Evolutionary conservation across 768 basidiomycete species (phyloP).

Genomic region (Baorangia bicolor): DNA sequence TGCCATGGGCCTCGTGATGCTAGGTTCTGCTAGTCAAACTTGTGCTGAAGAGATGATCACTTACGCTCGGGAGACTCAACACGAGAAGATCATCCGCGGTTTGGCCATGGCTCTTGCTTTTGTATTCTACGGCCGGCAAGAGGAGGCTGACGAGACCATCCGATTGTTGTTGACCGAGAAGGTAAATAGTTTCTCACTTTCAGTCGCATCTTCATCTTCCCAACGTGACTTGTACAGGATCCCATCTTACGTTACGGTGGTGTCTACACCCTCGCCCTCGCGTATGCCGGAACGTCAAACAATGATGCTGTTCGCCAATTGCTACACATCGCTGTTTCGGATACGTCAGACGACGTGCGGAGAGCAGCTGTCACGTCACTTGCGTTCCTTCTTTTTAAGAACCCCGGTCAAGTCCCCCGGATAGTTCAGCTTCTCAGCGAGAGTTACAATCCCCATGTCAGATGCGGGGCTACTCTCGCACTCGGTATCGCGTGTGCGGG

Average conservation of each 20-base stretch:
- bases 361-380: conserved; percentile 94
- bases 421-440: conserved; percentile 96
- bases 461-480: conserved; percentile 95
- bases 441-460: conserved; percentile 98
- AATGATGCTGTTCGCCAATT: conserved; percentile 90
- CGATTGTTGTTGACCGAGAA: conserved; percentile 80
- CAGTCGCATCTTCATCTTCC: background rate
- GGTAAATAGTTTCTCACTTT: conserved; percentile 42
- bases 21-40: conserved; percentile 82
- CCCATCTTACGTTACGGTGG: conserved; percentile 97
- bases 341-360: conserved; percentile 96
- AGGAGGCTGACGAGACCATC: conserved; percentile 86
- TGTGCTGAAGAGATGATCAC: conserved; percentile 92
- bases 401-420: conserved; percentile 91
- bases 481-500: conserved; percentile 97
- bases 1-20: conserved; percentile 97
- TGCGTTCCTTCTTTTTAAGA: conserved; percentile 96
- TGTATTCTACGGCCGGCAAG: conserved; percentile 89
- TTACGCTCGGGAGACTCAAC: conserved; percentile 96
- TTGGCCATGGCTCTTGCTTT: conserved; percentile 91
- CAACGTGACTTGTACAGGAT: conserved; percentile 54
- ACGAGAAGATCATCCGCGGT: conserved; percentile 98
- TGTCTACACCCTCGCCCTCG: conserved; percentile 93
- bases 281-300: conserved; percentile 95
- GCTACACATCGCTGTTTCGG: conserved; percentile 95